Conservation (phyloP, 2,329 filamentous ascomycete species). For the Emericellopsis atlantica region DNA sequence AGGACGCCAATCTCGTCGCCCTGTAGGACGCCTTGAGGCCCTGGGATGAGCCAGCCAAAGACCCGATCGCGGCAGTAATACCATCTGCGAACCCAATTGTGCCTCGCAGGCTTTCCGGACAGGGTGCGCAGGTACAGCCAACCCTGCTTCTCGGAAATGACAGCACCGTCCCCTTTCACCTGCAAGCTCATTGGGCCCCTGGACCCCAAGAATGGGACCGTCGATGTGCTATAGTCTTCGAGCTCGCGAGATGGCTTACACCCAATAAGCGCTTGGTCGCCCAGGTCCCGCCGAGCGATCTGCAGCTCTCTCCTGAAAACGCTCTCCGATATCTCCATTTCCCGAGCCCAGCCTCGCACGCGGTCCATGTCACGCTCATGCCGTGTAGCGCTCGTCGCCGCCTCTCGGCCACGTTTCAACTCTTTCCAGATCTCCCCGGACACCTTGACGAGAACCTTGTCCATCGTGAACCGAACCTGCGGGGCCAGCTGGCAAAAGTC, state of each 20-base stretch:
- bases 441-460: constrained; percentile 74
- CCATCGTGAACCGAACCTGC: constrained; percentile 70
- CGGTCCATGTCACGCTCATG: constrained; percentile 78
- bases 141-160: constrained; percentile 71
- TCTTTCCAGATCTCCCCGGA: constrained; percentile 84
- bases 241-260: constrained; percentile 80
- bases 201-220: constrained; percentile 73
- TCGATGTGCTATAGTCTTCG: constrained; percentile 83
- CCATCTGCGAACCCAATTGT: constrained; percentile 86
- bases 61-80: constrained; percentile 93
- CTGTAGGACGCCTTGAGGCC: constrained; percentile 77
- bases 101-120: constrained; percentile 77
- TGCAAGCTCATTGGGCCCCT: constrained; percentile 54
- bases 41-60: constrained; percentile 87
- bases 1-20: constrained; percentile 93
- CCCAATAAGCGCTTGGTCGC: constrained; percentile 57
- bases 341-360: constrained; percentile 81
- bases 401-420: constrained; percentile 60
- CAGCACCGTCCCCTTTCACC: constrained; percentile 33
- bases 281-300: constrained; percentile 66
- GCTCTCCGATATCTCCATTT: constrained; percentile 84
- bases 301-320: constrained; percentile 74
- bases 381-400: constrained; percentile 48
- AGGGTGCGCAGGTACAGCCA: constrained; percentile 81
- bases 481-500: constrained; percentile 86